Evolutionary conservation across 768 basidiomycete species (phyloP).

Genomic region (Imleria badia): DNA sequence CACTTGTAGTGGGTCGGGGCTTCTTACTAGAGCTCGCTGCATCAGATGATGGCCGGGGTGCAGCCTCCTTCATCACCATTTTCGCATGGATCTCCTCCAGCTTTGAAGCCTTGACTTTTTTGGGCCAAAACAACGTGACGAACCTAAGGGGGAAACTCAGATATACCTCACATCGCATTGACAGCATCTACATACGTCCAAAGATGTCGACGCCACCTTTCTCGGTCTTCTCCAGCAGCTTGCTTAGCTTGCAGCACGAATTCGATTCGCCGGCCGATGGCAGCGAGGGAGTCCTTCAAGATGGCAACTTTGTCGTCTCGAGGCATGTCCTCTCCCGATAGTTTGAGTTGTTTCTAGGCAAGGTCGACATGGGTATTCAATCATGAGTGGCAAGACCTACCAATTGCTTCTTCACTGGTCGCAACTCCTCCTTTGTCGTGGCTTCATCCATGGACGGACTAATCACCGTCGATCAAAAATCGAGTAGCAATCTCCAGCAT

Average conservation of each 20-base stretch:
- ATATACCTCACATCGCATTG: neutral
- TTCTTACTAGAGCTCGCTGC: constrained; percentile 51
- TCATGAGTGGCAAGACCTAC: constrained; percentile 43
- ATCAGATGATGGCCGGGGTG: constrained; percentile 58
- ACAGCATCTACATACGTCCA: constrained; percentile 75
- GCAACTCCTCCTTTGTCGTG: constrained; percentile 89
- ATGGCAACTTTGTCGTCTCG: constrained; percentile 96
- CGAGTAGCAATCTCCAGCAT: neutral
- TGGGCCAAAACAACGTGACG: constrained; percentile 96
- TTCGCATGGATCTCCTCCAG: constrained; percentile 95
- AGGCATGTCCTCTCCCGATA: constrained; percentile 89
- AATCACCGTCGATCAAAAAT: constrained; percentile 4
- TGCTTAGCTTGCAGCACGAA: constrained; percentile 72
- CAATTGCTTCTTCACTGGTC: constrained; percentile 96
- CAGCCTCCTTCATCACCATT: constrained; percentile 87
- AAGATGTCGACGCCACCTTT: constrained; percentile 90
- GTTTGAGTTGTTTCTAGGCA: constrained; percentile 86
- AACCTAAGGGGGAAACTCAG: constrained; percentile 58
- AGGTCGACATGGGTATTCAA: constrained; percentile 2
- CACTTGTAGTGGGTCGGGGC: constrained; percentile 48
- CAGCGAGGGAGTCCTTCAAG: constrained; percentile 91
- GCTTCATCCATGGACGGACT: constrained; percentile 96
- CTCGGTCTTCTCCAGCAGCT: constrained; percentile 75
- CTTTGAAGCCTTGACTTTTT: constrained; percentile 92
- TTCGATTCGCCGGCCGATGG: constrained; percentile 92